Base-by-base conservation (phyloP, 345 rosid species). In the Orychophragmus violaceus region DNA sequence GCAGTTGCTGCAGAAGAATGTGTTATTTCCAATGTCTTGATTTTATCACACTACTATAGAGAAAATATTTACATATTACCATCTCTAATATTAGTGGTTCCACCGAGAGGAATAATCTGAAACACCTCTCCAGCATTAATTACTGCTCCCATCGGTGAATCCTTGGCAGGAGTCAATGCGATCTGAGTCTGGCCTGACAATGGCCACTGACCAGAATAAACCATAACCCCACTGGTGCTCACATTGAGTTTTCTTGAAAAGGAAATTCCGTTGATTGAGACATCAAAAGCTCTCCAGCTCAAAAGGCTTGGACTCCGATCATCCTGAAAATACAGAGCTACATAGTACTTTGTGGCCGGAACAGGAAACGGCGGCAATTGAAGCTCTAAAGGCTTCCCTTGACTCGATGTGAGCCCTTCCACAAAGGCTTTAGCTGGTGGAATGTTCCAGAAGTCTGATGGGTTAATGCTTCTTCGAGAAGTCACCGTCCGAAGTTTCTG, bases 311-410 rank as follows among this genome's bases (percentile, higher is more conserved):
- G 85, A 11, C 76, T 23, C 2, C 92, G 62, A 56, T 76, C 73
- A 63, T 93, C 97, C 77, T 90, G 94, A 76, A 93, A 88, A 68
- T 93, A 93, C 36, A 93, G 77, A 28, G 96, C 79, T 67, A 94
- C 62, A 65, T 88, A 80, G 85, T 85, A 94, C 58, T 55, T 78
- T 51, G 87, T 81, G 32, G 77, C 72, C 0, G 92, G 95, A 55
- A 93, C 88, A 42, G 74, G 28, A 28, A 68, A 25, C 0, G 77
- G 71, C 0, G 96, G 99, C 99, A 96, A 90, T 35, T 54, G 59
- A 50, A 90, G 36, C 52, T 66, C 63, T 1, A 94, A 60, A 14
- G 74, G 50, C 80, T 90, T 82, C 65, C 87, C 89, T 61, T 64
- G 59, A 76, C 81, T 83, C 5, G 80, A 62, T 6, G 88, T 86